A percentile compares a stretch with the other conserved stretches of the same genome.
Conservation (phyloP, 2,329 filamentous ascomycete species). For the Rutstroemia sp. region DNA sequence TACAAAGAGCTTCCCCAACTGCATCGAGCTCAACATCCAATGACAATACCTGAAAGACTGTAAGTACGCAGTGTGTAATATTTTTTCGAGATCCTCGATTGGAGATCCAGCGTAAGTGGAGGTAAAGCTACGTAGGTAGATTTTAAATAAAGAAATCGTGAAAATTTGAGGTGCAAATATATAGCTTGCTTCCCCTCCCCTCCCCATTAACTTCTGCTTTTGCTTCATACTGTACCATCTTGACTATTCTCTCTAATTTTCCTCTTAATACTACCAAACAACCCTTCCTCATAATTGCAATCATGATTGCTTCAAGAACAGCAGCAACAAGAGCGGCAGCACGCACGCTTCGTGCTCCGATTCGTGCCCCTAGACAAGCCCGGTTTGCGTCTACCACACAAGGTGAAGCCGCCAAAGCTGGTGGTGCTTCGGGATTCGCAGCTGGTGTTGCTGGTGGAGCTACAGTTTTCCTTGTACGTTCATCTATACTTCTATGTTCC, state of each 20-base stretch:
- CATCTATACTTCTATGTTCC: not conserved
- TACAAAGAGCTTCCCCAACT: too few species aligned
- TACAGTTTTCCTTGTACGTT: slow-evolving; percentile 34
- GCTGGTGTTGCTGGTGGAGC: slow-evolving; percentile 43
- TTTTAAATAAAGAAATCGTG: too few species aligned
- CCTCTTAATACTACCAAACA: not conserved
- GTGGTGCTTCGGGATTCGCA: slow-evolving; percentile 34
- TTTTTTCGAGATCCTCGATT: too few species aligned
- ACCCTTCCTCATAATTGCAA: not conserved
- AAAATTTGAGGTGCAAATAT: too few species aligned
- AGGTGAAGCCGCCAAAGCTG: slow-evolving; percentile 18
- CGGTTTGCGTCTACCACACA: slow-evolving; percentile 19
- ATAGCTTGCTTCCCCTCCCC: too few species aligned
- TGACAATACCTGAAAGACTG: too few species aligned
- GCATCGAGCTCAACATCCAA: too few species aligned
- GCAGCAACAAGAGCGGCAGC: slow-evolving; percentile 17
- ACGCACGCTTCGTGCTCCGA: slow-evolving; percentile 11
- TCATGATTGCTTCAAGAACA: slow-evolving; percentile 20
- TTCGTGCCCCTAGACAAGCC: slow-evolving; percentile 23
- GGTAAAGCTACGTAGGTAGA: too few species aligned
- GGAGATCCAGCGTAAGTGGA: too few species aligned
- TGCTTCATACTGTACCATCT: not conserved
- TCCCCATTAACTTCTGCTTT: too few species aligned
- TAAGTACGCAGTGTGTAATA: too few species aligned
- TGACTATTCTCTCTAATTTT: not conserved